Evolutionary conservation across 495 filamentous ascomycete species (phyloP).

Genomic region (Aspergillus asperescens): DNA sequence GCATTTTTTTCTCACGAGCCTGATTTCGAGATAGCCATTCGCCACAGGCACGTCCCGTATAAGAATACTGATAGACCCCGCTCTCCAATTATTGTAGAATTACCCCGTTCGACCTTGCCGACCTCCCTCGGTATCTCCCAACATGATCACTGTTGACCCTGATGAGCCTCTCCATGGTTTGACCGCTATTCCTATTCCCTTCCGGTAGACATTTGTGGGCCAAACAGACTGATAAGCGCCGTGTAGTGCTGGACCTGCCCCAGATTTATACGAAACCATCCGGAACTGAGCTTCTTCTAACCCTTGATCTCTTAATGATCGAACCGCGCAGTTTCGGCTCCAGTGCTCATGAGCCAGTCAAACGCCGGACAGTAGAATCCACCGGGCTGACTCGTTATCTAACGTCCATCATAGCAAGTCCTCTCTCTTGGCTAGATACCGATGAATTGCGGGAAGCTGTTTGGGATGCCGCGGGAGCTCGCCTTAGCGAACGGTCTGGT

Average conservation of each 20-base stretch:
- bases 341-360: slow-evolving; percentile 28
- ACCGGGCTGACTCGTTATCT: slow-evolving; percentile 56
- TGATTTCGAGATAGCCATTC: slow-evolving; percentile 16
- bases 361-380: slow-evolving; percentile 31
- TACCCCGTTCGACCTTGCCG: slow-evolving; percentile 3
- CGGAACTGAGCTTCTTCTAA: slow-evolving; percentile 39
- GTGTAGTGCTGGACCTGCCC: slow-evolving; percentile 49
- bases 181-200: slow-evolving; percentile 15
- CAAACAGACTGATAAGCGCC: slow-evolving; percentile 39
- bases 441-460: slow-evolving; percentile 67
- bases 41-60: slow-evolving; percentile 15
- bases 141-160: slow-evolving; percentile 38
- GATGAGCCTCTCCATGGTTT: slow-evolving; percentile 45
- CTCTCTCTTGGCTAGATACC: slow-evolving; percentile 66
- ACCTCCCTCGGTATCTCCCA: slow-evolving; percentile 10
- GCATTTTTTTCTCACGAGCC: slow-evolving; percentile 28
- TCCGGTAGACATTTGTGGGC: slow-evolving; percentile 11
- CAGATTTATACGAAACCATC: slow-evolving; percentile 48
- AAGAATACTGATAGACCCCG: slow-evolving; percentile 4
- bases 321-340: slow-evolving; percentile 36
- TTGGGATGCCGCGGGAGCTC: slow-evolving; percentile 71
- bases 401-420: slow-evolving; percentile 67
- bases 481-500: slow-evolving; percentile 80
- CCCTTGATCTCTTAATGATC: slow-evolving; percentile 40
- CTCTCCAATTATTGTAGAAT: neutral